These are phyloP conservation scores for Penicillium salamii DNA, from an alignment of 495 filamentous ascomycete species.

Conservation along the genomic window DNA sequence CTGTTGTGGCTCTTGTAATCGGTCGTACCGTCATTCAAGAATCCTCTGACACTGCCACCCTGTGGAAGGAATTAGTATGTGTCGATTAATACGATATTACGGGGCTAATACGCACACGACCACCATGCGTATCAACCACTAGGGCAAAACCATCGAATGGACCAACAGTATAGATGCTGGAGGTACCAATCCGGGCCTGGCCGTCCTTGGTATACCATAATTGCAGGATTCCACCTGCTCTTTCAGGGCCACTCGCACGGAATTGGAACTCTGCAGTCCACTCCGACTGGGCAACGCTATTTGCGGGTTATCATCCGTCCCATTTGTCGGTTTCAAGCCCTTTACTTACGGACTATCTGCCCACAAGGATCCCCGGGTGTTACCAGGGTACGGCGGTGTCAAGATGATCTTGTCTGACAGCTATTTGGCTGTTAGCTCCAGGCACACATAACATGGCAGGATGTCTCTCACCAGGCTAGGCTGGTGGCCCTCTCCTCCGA, in stretches of 20 bases:
- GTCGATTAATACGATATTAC: neutral
- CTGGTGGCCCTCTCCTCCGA: constrained; percentile 66
- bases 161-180: constrained; percentile 77
- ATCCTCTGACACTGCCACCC: constrained; percentile 81
- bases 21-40: constrained; percentile 85
- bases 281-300: constrained; percentile 50
- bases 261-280: constrained; percentile 87
- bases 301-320: constrained; percentile 9
- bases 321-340: neutral
- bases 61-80: constrained; percentile 24
- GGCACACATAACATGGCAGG: neutral
- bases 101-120: constrained; percentile 48
- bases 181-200: constrained; percentile 56
- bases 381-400: constrained; percentile 85
- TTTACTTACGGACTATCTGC: constrained; percentile 58
- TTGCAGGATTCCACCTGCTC: constrained; percentile 84
- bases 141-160: constrained; percentile 85
- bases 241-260: constrained; percentile 79
- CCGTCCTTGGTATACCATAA: constrained; percentile 87
- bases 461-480: constrained; percentile 56
- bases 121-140: constrained; percentile 84
- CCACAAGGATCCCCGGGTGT: constrained; percentile 81
- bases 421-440: constrained; percentile 21
- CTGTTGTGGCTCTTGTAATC: constrained; percentile 77
- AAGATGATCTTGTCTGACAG: constrained; percentile 90